A percentile compares a stretch with the other conserved stretches of the same genome.
Conservation (phyloP, 352 stramenopile species). For the Pythium phragmitis region DNA sequence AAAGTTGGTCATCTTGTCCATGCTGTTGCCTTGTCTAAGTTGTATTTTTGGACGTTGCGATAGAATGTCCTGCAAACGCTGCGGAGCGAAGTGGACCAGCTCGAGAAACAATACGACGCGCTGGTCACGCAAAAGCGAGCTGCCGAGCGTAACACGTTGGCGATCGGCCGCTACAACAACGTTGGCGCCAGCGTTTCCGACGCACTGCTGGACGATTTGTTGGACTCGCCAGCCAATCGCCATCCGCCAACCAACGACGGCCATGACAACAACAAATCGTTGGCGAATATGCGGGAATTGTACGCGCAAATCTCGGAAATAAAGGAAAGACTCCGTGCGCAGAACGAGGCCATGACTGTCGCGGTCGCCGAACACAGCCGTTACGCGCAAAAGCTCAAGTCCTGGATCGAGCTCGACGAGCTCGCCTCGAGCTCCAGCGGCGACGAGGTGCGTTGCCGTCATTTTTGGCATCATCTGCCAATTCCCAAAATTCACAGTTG, state of each 20-base stretch:
- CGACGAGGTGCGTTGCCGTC: constrained; percentile 10
- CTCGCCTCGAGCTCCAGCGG: constrained; percentile 10
- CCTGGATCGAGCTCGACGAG: constrained; percentile 17
- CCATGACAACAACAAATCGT: neutral
- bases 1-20: neutral
- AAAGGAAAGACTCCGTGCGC: constrained; percentile 16
- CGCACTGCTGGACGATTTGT: neutral
- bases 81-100: constrained; percentile 5
- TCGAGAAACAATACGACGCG: constrained; percentile 15
- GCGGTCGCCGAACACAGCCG: constrained; percentile 21
- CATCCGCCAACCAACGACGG: neutral
- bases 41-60: constrained; percentile 3
- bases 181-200: constrained; percentile 1
- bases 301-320: constrained; percentile 18
- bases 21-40: constrained; percentile 1
- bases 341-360: constrained; percentile 24
- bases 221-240: neutral
- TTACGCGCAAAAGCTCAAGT: constrained; percentile 15
- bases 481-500: neutral
- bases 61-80: constrained; percentile 22
- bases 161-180: neutral
- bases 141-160: neutral
- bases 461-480: neutral
- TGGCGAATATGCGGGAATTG: neutral
- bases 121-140: constrained; percentile 8